Percentiles rank a stretch among this genome's conserved stretches.
These are phyloP conservation scores for Nicotiana sylvestris DNA, from an alignment of 257 asterid genomes.

Conservation along the genomic window DNA sequence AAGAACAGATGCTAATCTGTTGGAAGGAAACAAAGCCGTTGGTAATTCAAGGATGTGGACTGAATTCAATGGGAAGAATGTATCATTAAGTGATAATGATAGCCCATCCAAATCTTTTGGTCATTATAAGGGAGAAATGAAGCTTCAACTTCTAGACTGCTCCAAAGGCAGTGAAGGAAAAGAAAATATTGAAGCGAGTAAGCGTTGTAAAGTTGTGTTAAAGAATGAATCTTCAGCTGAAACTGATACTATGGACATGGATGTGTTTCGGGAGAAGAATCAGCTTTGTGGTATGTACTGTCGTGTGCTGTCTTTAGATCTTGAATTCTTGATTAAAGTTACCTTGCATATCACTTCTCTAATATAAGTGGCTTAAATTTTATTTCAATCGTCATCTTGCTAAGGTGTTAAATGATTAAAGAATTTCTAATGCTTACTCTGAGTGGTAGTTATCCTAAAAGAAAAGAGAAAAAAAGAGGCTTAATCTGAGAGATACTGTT, in stretches of 20 bases:
- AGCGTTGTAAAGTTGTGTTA: slow-evolving; percentile 23
- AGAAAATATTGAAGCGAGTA: slow-evolving; percentile 22
- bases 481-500: neutral
- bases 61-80: slow-evolving; percentile 23
- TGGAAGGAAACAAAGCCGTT: slow-evolving; percentile 26
- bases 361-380: neutral
- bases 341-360: neutral
- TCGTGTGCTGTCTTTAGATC: neutral
- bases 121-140: slow-evolving; percentile 34
- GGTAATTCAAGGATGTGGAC: slow-evolving; percentile 18
- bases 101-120: slow-evolving; percentile 26
- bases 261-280: slow-evolving; percentile 32
- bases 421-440: neutral
- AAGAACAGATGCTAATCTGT: slow-evolving; percentile 30
- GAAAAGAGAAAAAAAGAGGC: neutral
- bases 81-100: slow-evolving; percentile 20
- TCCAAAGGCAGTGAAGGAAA: slow-evolving; percentile 37
- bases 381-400: neutral
- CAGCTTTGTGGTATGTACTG: slow-evolving; percentile 31
- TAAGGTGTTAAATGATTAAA: neutral
- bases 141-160: slow-evolving; percentile 36
- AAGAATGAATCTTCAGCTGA: slow-evolving; percentile 76
- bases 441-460: neutral
- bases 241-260: slow-evolving; percentile 56
- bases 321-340: neutral